A percentile compares a stretch with the other conserved stretches of the same genome.
Conservation (phyloP, 2,329 filamentous ascomycete genomes). For the Talaromyces amestolkiae region DNA sequence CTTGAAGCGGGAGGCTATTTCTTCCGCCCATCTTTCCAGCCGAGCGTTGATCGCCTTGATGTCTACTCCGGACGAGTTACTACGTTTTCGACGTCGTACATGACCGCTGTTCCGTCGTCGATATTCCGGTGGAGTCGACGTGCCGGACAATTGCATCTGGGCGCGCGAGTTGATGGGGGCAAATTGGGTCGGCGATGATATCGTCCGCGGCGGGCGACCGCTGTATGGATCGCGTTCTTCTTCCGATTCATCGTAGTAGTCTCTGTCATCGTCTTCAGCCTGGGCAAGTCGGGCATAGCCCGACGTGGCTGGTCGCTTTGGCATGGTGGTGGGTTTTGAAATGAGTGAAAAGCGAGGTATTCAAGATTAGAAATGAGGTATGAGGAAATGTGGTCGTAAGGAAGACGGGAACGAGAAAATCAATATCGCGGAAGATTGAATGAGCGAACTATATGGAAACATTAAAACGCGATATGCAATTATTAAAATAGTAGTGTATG, state of each 20-base stretch:
- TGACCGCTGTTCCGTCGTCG: slow-evolving; percentile 51
- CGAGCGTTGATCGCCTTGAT: slow-evolving; percentile 97
- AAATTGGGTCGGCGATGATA: slow-evolving; percentile 60
- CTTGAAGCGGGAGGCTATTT: slow-evolving; percentile 97
- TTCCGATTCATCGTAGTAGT: slow-evolving; percentile 60
- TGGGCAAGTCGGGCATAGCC: slow-evolving; percentile 84
- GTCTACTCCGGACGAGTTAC: slow-evolving; percentile 83
- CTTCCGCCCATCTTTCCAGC: slow-evolving; percentile 93
- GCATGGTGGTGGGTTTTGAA: slow-evolving; percentile 50
- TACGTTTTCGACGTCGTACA: slow-evolving; percentile 54
- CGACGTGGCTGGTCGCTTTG: slow-evolving; percentile 70
- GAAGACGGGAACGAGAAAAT: slow-evolving; percentile 6
- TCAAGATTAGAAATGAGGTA: not conserved
- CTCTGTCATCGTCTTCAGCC: slow-evolving; percentile 63
- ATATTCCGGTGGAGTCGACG: slow-evolving; percentile 40
- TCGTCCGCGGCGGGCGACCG: slow-evolving; percentile 47
- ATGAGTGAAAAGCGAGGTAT: slow-evolving; percentile 8
- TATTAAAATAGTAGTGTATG: not conserved
- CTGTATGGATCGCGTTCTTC: slow-evolving; percentile 61
- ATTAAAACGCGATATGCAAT: slow-evolving; percentile 6
- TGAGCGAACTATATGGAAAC: not conserved
- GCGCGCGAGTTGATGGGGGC: slow-evolving; percentile 54
- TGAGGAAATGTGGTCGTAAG: slow-evolving; percentile 14
- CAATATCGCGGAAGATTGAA: not conserved
- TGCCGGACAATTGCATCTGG: slow-evolving; percentile 46